Evolutionary conservation across 257 asterid genomes (phyloP).

Genomic region (Nicotiana noctiflora): DNA sequence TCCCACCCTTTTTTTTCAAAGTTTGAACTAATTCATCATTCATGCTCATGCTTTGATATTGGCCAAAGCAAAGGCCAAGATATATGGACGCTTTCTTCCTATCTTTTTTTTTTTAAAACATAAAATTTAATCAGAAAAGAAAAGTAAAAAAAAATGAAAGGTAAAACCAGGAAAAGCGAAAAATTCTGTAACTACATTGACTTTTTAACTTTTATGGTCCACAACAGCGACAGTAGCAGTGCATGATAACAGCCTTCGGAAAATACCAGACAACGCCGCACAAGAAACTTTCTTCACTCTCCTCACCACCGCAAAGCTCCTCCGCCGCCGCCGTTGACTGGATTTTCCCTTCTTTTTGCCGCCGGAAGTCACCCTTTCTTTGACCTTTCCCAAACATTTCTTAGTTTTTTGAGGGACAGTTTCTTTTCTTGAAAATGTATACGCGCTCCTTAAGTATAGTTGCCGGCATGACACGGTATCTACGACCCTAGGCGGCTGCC

Average conservation of each 20-base stretch:
- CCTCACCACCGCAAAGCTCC: conserved; percentile 14
- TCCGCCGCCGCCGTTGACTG: conserved; percentile 9
- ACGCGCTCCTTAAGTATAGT: conserved; percentile 43
- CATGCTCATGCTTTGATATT: not conserved
- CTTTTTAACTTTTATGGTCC: conserved; percentile 12
- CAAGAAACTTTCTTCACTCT: conserved; percentile 39
- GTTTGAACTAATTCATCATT: not conserved
- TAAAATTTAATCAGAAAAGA: not conserved
- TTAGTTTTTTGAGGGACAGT: conserved; percentile 47
- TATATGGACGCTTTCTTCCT: not conserved
- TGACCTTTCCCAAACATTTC: conserved; percentile 46
- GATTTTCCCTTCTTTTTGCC: conserved; percentile 15
- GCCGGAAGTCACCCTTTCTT: conserved; percentile 27
- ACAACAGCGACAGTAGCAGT: conserved; percentile 43
- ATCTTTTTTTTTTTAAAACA: no score
- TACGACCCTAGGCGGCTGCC: conserved; percentile 35
- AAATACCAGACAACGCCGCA: conserved; percentile 32
- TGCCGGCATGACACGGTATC: conserved; percentile 64
- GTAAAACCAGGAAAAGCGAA: not conserved
- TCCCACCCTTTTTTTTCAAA: not conserved
- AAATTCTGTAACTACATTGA: not conserved
- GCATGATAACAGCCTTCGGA: conserved; percentile 51
- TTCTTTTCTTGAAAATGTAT: conserved; percentile 63
- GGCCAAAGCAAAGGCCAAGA: not conserved
- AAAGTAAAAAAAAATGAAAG: not conserved